phyloP scores from a whole-genome alignment of 495 filamentous ascomycete genomes.

The Letharia columbiana region DNA sequence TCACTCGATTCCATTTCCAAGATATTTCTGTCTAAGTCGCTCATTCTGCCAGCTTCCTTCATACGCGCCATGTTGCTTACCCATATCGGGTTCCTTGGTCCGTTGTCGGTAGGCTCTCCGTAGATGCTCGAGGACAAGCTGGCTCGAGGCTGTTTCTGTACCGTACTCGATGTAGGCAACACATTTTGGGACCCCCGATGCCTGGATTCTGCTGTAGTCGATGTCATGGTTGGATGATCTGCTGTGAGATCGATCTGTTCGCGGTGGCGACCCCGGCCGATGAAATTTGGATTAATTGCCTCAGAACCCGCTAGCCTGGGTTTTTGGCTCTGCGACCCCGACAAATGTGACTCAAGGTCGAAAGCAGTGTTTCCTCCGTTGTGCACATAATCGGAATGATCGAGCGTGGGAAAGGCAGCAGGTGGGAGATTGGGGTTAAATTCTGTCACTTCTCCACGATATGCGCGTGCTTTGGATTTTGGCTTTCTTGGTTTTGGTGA shows the following conservation, averaged over 20 bases:
- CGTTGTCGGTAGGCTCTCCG: constrained; percentile 31
- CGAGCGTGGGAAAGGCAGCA: constrained; percentile 38
- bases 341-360: background rate
- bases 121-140: constrained; percentile 24
- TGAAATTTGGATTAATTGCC: background rate
- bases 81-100: constrained; percentile 31
- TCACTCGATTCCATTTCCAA: constrained; percentile 22
- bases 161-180: background rate
- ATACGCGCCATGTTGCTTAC: constrained; percentile 33
- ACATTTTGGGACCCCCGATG: background rate
- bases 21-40: constrained; percentile 10
- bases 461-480: background rate
- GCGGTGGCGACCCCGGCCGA: background rate
- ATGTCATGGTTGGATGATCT: background rate
- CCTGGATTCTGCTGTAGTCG: background rate
- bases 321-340: background rate
- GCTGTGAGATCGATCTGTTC: background rate
- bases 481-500: constrained; percentile 4
- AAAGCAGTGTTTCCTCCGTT: background rate
- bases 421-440: constrained; percentile 37
- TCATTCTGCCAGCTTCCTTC: constrained; percentile 13
- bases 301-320: background rate
- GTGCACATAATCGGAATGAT: constrained; percentile 1
- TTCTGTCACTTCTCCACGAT: constrained; percentile 22
- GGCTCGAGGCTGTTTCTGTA: background rate